These are phyloP conservation scores for Cylindrodendrum hubeiense DNA, from an alignment of 2,329 filamentous ascomycete species.

Conservation along the genomic window DNA sequence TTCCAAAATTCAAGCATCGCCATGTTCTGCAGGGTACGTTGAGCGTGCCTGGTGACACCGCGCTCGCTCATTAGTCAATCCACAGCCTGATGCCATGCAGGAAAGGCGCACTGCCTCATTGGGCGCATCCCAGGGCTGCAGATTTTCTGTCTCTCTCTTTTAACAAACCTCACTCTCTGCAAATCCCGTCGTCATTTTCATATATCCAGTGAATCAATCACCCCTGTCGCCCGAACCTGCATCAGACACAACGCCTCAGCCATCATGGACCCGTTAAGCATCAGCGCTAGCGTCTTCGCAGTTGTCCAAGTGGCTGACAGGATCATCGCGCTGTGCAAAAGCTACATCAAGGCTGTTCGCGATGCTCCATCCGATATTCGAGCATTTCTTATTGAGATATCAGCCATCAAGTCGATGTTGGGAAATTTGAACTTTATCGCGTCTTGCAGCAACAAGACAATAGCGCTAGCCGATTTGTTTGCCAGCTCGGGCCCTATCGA, in stretches of 20 bases:
- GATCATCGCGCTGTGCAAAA: background rate
- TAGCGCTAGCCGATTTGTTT: background rate
- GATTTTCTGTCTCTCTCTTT: no score
- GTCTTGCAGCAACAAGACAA: background rate
- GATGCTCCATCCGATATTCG: background rate
- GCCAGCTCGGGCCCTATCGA: background rate
- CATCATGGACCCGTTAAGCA: background rate
- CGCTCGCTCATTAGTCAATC: no score
- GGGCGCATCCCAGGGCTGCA: no score
- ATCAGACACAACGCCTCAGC: background rate
- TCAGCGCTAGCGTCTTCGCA: background rate
- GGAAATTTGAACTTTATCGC: background rate
- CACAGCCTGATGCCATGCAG: no score
- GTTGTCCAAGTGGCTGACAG: background rate
- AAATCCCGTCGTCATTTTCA: no score
- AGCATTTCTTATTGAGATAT: background rate
- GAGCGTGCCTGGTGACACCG: no score
- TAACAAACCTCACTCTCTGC: no score
- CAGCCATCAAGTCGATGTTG: background rate
- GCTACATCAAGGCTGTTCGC: background rate
- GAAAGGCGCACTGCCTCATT: no score
- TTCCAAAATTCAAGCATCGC: no score
- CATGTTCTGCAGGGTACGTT: no score
- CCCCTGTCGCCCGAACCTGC: background rate
- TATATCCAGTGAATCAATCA: no score